A percentile compares a stretch with the other conserved stretches of the same genome.
phyloP scores from a whole-genome alignment of 257 asterid genomes.

The Nicotiana paniculata region DNA sequence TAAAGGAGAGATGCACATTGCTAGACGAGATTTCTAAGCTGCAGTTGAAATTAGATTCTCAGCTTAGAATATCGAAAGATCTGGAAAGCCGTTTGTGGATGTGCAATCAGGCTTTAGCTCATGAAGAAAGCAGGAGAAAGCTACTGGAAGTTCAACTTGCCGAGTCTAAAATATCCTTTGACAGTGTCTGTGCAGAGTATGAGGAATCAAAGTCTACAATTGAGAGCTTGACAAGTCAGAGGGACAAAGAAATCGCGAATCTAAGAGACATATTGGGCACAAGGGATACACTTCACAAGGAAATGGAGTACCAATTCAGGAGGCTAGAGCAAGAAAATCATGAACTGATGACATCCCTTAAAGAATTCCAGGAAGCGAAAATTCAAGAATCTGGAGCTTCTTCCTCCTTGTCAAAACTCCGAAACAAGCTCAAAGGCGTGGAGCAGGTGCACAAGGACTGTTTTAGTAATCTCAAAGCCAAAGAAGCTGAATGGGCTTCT shows the following conservation, averaged over 20 bases:
- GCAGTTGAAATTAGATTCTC: slow-evolving; percentile 60
- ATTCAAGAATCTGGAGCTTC: slow-evolving; percentile 57
- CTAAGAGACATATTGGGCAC: slow-evolving; percentile 57
- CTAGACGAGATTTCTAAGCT: slow-evolving; percentile 53
- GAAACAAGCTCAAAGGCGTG: slow-evolving; percentile 54
- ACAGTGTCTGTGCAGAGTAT: slow-evolving; percentile 52
- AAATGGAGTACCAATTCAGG: slow-evolving; percentile 76
- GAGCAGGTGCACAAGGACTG: slow-evolving; percentile 60
- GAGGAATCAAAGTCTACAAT: slow-evolving; percentile 59
- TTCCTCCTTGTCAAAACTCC: slow-evolving; percentile 61
- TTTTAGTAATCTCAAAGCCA: slow-evolving; percentile 44
- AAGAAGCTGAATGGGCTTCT: slow-evolving; percentile 64
- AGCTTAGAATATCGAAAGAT: slow-evolving; percentile 57
- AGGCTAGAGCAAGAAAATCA: slow-evolving; percentile 68
- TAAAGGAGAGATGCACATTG: slow-evolving; percentile 51
- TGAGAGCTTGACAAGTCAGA: slow-evolving; percentile 43
- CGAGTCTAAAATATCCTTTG: slow-evolving; percentile 49
- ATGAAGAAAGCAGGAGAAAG: slow-evolving; percentile 67
- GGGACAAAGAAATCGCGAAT: slow-evolving; percentile 66
- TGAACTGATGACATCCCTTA: slow-evolving; percentile 48
- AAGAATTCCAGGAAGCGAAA: slow-evolving; percentile 69
- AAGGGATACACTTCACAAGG: slow-evolving; percentile 61
- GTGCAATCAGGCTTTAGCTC: slow-evolving; percentile 82
- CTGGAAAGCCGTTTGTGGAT: slow-evolving; percentile 55
- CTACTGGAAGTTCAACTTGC: slow-evolving; percentile 48